Percentiles rank a stretch among this genome's conserved stretches.
Evolutionary conservation across 2,329 filamentous ascomycete genomes (phyloP).

Genomic region (Alternaria sp.): DNA sequence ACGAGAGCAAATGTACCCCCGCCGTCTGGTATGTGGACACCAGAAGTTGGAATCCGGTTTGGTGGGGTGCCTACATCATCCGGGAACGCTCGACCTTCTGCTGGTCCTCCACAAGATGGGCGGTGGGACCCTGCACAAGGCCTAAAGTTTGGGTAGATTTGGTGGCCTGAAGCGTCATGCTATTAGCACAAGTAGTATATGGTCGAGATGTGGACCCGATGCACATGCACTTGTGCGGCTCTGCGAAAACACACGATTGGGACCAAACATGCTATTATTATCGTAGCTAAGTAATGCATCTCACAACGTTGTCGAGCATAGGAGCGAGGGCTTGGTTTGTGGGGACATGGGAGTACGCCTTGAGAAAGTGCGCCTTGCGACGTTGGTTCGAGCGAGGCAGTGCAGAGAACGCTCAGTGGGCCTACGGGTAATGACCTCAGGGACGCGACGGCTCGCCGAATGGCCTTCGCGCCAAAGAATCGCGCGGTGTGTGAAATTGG

Average conservation of each 20-base stretch:
- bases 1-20: slow-evolving; percentile 47
- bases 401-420: slow-evolving; percentile 19
- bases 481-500: slow-evolving; percentile 3
- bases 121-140: slow-evolving; percentile 50
- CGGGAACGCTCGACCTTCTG: slow-evolving; percentile 38
- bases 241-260: background rate
- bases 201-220: background rate
- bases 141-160: slow-evolving; percentile 46
- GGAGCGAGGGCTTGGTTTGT: slow-evolving; percentile 13
- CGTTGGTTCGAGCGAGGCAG: slow-evolving; percentile 25
- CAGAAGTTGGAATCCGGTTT: slow-evolving; percentile 82
- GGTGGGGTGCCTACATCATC: slow-evolving; percentile 52
- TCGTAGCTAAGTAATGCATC: slow-evolving; percentile 9
- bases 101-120: slow-evolving; percentile 44
- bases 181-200: slow-evolving; percentile 1
- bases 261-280: slow-evolving; percentile 20
- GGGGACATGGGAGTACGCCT: slow-evolving; percentile 33
- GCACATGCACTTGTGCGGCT: slow-evolving; percentile 2
- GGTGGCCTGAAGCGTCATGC: background rate
- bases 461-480: slow-evolving; percentile 14
- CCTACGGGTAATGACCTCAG: slow-evolving; percentile 16
- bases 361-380: slow-evolving; percentile 30
- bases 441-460: slow-evolving; percentile 9
- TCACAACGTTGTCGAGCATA: slow-evolving; percentile 9
- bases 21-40: slow-evolving; percentile 72